Evolutionary conservation across 768 basidiomycete species (phyloP), one percentile per base, ranked within the genome.

Genomic region (Tricholoma matsutake): DNA sequence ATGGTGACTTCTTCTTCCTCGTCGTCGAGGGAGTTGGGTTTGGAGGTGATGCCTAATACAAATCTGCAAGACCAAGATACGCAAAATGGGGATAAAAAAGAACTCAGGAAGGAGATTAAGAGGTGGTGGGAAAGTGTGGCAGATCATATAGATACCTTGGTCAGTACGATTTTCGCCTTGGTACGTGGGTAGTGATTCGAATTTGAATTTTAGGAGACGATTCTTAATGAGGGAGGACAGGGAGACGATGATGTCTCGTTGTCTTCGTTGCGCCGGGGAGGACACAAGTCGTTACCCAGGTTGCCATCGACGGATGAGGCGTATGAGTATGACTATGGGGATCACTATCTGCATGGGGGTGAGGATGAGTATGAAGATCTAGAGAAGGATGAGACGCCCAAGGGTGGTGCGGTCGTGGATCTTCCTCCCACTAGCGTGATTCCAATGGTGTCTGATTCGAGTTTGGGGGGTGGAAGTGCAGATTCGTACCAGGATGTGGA

Each of bases 121-220:
- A 66, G 63, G 32, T 90, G 87, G 86, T 91, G 88, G 88, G 82
- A 85, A 64, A 79, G 81, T 16, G 72, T 90, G 6, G 76, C 83
- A 0, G 83, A 84, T 57, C 80, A 85, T 67, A 74, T 91, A 62
- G 85, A 87, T 64, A 76, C 78, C 62, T 72, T 90, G 62, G 87
- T 87, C 59, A 28, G 84, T 75, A 11, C 20, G 22, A 25, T 25
- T 25, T n/a, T 25, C 22, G 22, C 1, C 22, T 25, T 25, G 22
- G 22, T 25, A 25, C 22, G 22, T 25, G 22, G 22, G 22, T n/a
- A n/a, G n/a, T n/a, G n/a, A n/a, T n/a, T n/a, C n/a, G n/a, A n/a
- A n/a, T n/a, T n/a, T n/a, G n/a, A n/a, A n/a, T n/a, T n/a, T n/a
- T n/a, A 87, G 85, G 86, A 88, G 66, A 75, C 69, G 4, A 63